Base-by-base conservation (phyloP, 192 early-diverging fungal species). In the Borealophlyctis nickersoniae region DNA sequence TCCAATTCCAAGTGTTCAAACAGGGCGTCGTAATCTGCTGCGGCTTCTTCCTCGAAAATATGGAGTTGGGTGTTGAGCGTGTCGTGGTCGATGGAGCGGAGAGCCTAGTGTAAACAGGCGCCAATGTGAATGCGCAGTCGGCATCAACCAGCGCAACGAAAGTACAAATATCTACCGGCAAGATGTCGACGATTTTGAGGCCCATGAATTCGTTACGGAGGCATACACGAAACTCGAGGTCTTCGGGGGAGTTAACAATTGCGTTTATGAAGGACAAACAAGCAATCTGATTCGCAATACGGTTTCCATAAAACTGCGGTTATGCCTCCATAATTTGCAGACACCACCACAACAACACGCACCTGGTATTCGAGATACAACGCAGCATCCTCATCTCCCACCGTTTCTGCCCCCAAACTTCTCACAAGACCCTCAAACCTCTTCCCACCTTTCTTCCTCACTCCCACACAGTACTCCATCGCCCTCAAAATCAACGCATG, bases 191-290 rank as follows among this genome's bases (percentile, higher is more conserved):
- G n/a, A 70, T 73, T 2, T 32, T 65, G 2, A 70, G 50, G 1
- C 30, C 30, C 11, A 65, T 11, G 7, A 70, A 62, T 34, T 70
- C 68, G 31, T 7, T 62, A 32, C 68, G 30, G 22, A 70, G 65
- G 2, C 52, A 5, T 7, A 70, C 56, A 9, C 68, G 48, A 27
- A 61, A 65, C 13, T 69, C 68, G 28, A 70, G 4, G 4, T 70
- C 65, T 16, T 70, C 68, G 19, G 68, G 68, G 9, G 68, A 63
- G 45, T 72, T 70, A n/a, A 73, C 70, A 26, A 68, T 62, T 9
- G 68, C 68, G 39, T 70, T 70, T 36, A 70, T 63, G 27, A 70
- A 71, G n/a, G 68, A 28, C 29, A 70, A 48, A 9, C 23, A 34
- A n/a, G 68, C 66, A 31, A 61, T 72, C 66, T 67, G 27, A 14